Conservation (phyloP, 805 yeast species). For the Candida hungchunana region DNA sequence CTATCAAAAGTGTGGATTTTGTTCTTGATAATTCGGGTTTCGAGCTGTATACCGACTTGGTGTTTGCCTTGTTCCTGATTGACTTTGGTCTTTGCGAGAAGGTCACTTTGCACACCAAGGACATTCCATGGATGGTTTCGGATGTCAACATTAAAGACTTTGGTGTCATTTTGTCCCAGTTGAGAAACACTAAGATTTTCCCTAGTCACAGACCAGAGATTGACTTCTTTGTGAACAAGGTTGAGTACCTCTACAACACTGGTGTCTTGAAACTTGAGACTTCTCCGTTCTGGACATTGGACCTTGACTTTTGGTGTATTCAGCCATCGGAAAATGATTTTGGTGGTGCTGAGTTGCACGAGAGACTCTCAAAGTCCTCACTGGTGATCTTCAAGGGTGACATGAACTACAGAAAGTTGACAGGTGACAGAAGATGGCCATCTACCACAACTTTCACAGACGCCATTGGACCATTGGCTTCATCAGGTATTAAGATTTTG, state of each 20-base stretch:
- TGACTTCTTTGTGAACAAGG: constrained; percentile 42
- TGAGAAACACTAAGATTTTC: constrained; percentile 50
- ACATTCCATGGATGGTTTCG: constrained; percentile 95
- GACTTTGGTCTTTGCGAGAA: constrained; percentile 62
- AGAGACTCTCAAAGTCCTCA: constrained; percentile 57
- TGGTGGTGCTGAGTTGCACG: constrained; percentile 59
- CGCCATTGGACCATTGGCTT: constrained; percentile 68
- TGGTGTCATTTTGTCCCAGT: constrained; percentile 49
- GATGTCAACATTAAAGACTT: constrained; percentile 90
- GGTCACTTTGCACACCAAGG: constrained; percentile 81
- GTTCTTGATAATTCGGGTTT: constrained; percentile 94
- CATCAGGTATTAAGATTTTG: constrained; percentile 58
- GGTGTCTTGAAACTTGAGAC: constrained; percentile 51
- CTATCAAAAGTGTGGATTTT: constrained; percentile 56
- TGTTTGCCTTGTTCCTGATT: constrained; percentile 59
- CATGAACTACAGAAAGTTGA: constrained; percentile 87
- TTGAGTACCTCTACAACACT: constrained; percentile 38
- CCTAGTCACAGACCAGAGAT: constrained; percentile 41
- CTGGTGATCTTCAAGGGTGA: constrained; percentile 91
- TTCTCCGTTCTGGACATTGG: constrained; percentile 84
- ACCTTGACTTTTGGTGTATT: constrained; percentile 70
- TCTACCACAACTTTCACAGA: constrained; percentile 66
- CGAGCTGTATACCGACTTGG: constrained; percentile 84
- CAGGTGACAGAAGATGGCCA: constrained; percentile 89
- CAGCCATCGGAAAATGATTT: constrained; percentile 44